A percentile compares a stretch with the other conserved stretches of the same genome.
phyloP scores from a whole-genome alignment of 2,329 filamentous ascomycete genomes.

The Xylariomycetidae sp. region DNA sequence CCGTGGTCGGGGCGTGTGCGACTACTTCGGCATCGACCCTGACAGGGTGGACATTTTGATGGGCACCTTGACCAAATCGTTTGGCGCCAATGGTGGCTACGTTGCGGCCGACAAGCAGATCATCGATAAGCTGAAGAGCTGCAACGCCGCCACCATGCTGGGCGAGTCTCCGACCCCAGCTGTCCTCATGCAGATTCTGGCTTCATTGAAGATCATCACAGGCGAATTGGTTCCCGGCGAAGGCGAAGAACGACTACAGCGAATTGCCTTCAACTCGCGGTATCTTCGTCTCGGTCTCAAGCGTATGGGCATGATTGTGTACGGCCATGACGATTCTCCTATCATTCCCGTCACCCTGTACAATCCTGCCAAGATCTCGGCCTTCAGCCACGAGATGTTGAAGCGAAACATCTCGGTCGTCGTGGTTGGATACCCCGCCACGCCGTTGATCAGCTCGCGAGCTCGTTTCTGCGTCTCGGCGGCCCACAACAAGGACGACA shows the following conservation, averaged over 20 bases:
- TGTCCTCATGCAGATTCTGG: conserved; percentile 84
- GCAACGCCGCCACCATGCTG: conserved; percentile 79
- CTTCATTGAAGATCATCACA: conserved; percentile 79
- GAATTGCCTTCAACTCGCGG: conserved; percentile 95
- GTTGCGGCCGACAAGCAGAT: conserved; percentile 83
- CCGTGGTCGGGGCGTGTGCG: conserved; percentile 84
- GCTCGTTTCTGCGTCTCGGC: conserved; percentile 94
- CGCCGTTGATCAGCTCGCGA: conserved; percentile 87
- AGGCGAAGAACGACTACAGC: conserved; percentile 89
- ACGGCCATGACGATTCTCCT: conserved; percentile 94
- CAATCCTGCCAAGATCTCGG: conserved; percentile 97
- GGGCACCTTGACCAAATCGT: conserved; percentile 97
- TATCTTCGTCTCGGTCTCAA: conserved; percentile 97
- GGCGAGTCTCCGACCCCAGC: conserved; percentile 84
- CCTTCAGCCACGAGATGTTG: conserved; percentile 98
- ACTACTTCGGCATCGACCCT: conserved; percentile 91
- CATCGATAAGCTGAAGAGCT: conserved; percentile 83
- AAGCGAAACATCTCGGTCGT: conserved; percentile 96
- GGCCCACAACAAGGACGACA: conserved; percentile 96
- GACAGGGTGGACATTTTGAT: conserved; percentile 89
- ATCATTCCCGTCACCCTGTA: conserved; percentile 94
- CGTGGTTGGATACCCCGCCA: conserved; percentile 94
- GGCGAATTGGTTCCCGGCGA: conserved; percentile 85
- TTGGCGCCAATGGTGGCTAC: conserved; percentile 96
- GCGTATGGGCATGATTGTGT: conserved; percentile 92